phyloP scores from a whole-genome alignment of 2,329 filamentous ascomycete genomes.

The Fusarium papillatum region DNA sequence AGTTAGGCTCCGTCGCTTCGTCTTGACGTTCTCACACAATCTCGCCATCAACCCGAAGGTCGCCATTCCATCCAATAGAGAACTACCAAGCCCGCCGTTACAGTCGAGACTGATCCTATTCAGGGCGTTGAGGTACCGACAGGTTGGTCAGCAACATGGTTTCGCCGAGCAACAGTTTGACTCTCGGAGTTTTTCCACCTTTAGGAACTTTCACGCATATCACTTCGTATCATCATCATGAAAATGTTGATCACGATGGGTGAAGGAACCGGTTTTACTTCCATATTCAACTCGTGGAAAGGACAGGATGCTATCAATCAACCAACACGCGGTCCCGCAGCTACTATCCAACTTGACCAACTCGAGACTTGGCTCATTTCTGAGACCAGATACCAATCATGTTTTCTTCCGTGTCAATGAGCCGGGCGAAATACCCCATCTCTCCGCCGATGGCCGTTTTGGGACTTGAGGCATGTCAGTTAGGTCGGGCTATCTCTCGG shows the following conservation, averaged over 20 bases:
- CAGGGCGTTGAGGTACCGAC: constrained; percentile 22
- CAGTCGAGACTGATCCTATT: constrained; percentile 28
- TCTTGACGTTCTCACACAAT: constrained; percentile 17
- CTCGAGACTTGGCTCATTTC: constrained; percentile 33
- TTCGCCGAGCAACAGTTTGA: constrained; percentile 18
- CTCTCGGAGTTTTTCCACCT: constrained; percentile 29
- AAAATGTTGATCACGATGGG: constrained; percentile 2
- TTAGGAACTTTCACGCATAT: constrained; percentile 11
- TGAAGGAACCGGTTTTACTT: neutral
- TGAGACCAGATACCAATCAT: constrained; percentile 51
- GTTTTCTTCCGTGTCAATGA: constrained; percentile 56
- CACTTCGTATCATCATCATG: constrained; percentile 4
- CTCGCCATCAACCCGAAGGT: constrained; percentile 2
- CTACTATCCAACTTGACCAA: neutral
- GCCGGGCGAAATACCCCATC: constrained; percentile 52
- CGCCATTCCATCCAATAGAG: constrained; percentile 23
- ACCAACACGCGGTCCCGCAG: neutral
- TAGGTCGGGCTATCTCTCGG: neutral
- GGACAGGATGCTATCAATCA: constrained; percentile 1
- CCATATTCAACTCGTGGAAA: neutral
- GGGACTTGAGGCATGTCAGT: constrained; percentile 39
- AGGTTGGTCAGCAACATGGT: constrained; percentile 25
- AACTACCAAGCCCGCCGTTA: constrained; percentile 3
- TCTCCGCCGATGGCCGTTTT: constrained; percentile 51
- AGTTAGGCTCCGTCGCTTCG: constrained; percentile 3